Base-by-base conservation (phyloP, 768 basidiomycete genomes). In the Mycena filopes region DNA sequence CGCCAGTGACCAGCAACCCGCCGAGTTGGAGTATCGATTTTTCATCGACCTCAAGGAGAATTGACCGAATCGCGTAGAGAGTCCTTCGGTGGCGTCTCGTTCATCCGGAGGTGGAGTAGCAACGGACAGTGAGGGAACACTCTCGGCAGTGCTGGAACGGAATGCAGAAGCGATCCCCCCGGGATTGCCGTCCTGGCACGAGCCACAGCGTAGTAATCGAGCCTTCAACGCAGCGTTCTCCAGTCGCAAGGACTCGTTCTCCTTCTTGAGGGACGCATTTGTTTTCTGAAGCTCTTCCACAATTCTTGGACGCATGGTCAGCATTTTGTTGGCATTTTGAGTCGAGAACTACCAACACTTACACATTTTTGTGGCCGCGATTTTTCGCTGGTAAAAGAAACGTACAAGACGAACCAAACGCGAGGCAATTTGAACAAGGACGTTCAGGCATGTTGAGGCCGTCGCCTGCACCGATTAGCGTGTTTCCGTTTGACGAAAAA, bases 1-100 rank as follows among this genome's bases (percentile, higher is more conserved):
- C 28, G 79, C 72, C 48, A 84, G 79, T 74, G 80, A 79, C 40
- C 82, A 75, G n/a, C 75, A 71, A 67, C 84, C 84, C n/a, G 81
- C 77, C 42, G 76, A 74, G 10, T 83, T 82, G 67, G 79, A 83
- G 63, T 82, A 84, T 18, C 33, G 51, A 5, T 1, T 9, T 20
- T 28, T 41, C 53, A 41, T 26, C 1, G 16, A 18, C n/a, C 41
- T 40, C 23, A 42, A 4, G 18, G 15, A 26, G 29, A 42, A 28
- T 40, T 42, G 53, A 42, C 26, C n/a, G 53, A 55, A 55, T 15
- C 40, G 41, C 18, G 53, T 3, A 20, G 53, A 18, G 10, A 55
- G 53, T 9, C 29, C 26, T 3, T 43, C 40, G 16, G 36, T 20
- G 38, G 41, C 26, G n/a, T 55, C 53, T 11, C 42, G 21, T 3